Conservation (phyloP, 108 stramenopile genomes). For the Nannochloropsis salina region DNA sequence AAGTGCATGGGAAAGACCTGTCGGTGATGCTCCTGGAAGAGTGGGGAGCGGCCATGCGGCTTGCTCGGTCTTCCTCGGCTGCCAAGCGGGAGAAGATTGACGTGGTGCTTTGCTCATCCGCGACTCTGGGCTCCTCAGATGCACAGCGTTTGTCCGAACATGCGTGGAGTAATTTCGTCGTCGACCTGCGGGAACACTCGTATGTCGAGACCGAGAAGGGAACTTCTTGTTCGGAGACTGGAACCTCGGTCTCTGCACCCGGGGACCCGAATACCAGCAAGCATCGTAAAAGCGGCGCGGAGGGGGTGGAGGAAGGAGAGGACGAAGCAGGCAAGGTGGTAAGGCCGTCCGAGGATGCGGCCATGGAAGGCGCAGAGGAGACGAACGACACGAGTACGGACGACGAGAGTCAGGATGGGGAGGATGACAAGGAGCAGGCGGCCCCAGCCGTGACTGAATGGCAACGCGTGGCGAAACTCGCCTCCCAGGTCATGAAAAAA, state of each 20-base stretch:
- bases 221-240: neutral
- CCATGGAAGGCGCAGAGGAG: neutral
- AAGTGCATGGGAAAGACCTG: constrained; percentile 18
- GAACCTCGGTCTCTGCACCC: neutral
- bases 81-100: neutral
- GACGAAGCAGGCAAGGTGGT: neutral
- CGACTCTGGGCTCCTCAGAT: neutral
- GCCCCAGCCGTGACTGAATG: neutral
- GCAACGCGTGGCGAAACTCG: neutral
- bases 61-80: neutral
- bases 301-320: neutral
- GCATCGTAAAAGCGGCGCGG: neutral
- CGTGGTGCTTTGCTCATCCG: neutral
- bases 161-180: constrained; percentile 8
- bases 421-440: neutral
- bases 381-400: neutral
- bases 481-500: neutral
- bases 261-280: neutral
- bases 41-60: neutral
- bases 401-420: neutral
- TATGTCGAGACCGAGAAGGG: neutral
- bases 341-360: neutral
- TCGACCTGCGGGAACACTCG: neutral
- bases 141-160: neutral
- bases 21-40: constrained; percentile 28